Conservation (phyloP, 2,329 filamentous ascomycete species). For the Hypoxylon sp. region DNA sequence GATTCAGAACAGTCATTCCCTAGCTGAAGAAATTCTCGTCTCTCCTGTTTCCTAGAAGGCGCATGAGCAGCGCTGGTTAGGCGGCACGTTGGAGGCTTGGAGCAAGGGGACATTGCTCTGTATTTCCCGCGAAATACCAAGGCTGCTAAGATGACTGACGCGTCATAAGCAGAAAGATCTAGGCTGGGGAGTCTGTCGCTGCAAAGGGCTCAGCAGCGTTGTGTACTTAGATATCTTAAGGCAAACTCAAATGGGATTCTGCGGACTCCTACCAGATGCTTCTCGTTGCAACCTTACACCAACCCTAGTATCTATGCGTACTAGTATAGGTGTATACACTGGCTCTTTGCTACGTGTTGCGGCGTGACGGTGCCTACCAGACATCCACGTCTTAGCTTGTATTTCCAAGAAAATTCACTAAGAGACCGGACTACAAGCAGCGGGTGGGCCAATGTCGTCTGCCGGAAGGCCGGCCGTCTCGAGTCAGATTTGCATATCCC, state of each 20-base stretch:
- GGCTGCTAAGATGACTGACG: neutral
- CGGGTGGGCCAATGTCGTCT: constrained; percentile 2
- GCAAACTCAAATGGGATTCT: constrained; percentile 6
- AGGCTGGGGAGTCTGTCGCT: constrained; percentile 4
- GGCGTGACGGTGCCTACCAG: neutral
- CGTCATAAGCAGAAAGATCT: neutral
- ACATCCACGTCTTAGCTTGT: constrained; percentile 19
- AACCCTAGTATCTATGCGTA: constrained; percentile 16
- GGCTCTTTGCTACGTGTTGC: no score
- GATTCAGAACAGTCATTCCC: constrained; percentile 29
- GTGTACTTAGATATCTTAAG: neutral
- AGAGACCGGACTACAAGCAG: constrained; percentile 1
- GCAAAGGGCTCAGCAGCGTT: neutral
- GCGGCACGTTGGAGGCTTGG: neutral
- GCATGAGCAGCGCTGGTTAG: neutral
- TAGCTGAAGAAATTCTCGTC: constrained; percentile 15
- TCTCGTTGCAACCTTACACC: constrained; percentile 9
- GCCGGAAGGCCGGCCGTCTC: neutral
- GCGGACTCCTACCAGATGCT: constrained; percentile 11
- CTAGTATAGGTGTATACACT: constrained; percentile 25
- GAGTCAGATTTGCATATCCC: constrained; percentile 1
- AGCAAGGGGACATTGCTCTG: neutral
- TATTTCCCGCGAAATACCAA: constrained; percentile 18
- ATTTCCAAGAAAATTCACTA: no score
- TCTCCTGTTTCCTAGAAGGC: neutral